Evolutionary conservation across 306 rosid genomes (phyloP).

Genomic region (Vigna unguiculata): DNA sequence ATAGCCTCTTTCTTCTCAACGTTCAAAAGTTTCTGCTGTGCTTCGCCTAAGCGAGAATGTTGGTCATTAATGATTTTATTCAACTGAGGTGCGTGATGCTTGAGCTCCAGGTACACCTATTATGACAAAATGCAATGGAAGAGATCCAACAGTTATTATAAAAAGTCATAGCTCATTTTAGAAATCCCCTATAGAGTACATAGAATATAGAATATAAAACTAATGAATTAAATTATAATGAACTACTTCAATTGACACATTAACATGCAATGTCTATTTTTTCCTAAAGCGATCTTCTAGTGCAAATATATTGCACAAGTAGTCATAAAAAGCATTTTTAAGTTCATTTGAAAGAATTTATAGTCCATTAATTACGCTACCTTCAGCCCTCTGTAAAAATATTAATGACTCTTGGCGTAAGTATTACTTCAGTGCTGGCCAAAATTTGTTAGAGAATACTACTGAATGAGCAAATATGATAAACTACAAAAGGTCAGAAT

Average conservation of each 20-base stretch:
- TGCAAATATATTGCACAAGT: constrained; percentile 24
- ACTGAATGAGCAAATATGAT: constrained; percentile 15
- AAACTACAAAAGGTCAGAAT: constrained; percentile 25
- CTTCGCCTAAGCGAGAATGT: constrained; percentile 66
- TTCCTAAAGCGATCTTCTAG: constrained; percentile 23
- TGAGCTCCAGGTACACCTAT: constrained; percentile 85
- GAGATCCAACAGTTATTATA: constrained; percentile 25
- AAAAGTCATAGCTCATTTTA: constrained; percentile 12
- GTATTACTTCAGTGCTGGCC: constrained; percentile 35
- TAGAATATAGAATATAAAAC: constrained; percentile 23
- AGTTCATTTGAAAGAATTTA: constrained; percentile 5
- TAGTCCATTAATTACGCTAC: constrained; percentile 14
- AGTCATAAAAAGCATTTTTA: constrained; percentile 19
- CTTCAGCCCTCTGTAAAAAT: constrained; percentile 28
- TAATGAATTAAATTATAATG: constrained; percentile 27
- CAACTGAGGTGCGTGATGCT: constrained; percentile 89
- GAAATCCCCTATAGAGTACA: neutral
- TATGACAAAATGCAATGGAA: constrained; percentile 16
- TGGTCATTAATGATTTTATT: constrained; percentile 78
- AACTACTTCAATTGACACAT: constrained; percentile 18
- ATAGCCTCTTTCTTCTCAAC: constrained; percentile 64
- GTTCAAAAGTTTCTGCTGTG: constrained; percentile 64
- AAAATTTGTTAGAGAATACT: constrained; percentile 1
- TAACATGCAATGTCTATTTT: constrained; percentile 7
- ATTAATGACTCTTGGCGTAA: constrained; percentile 14